phyloP scores from a whole-genome alignment of 2,329 filamentous ascomycete species.

The Lasiodiplodia gonubiensis region DNA sequence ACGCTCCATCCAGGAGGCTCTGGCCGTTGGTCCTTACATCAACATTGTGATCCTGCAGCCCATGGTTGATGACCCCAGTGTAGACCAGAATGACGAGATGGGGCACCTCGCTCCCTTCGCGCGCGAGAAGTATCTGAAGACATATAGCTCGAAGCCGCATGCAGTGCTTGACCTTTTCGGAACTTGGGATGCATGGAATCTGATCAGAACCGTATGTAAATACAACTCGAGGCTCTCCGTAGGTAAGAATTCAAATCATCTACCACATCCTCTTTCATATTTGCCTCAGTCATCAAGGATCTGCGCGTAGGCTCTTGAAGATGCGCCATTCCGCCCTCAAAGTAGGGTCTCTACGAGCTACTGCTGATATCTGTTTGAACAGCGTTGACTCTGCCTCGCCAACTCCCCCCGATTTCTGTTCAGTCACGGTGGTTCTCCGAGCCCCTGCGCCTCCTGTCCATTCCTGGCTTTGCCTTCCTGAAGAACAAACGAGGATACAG shows the following conservation, averaged over 20 bases:
- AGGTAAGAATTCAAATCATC: constrained; percentile 64
- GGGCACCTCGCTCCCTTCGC: constrained; percentile 60
- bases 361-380: constrained; percentile 26
- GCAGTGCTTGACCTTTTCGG: constrained; percentile 67
- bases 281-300: background rate
- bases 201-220: constrained; percentile 81
- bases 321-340: background rate
- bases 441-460: constrained; percentile 62
- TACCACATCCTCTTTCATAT: constrained; percentile 15
- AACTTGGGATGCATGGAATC: constrained; percentile 93
- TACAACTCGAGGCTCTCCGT: constrained; percentile 82
- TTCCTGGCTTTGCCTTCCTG: constrained; percentile 61
- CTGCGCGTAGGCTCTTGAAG: background rate
- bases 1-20: constrained; percentile 79
- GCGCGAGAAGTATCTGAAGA: constrained; percentile 41
- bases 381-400: constrained; percentile 65
- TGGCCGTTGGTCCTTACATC: constrained; percentile 75
- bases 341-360: background rate
- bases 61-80: constrained; percentile 76
- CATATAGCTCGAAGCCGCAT: constrained; percentile 17
- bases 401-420: constrained; percentile 61
- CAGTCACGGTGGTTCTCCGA: constrained; percentile 69
- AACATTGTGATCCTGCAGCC: constrained; percentile 81
- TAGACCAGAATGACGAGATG: constrained; percentile 59
- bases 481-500: constrained; percentile 64